Evolutionary conservation across 2,329 filamentous ascomycete species (phyloP).

Genomic region (Cladosporium velox): DNA sequence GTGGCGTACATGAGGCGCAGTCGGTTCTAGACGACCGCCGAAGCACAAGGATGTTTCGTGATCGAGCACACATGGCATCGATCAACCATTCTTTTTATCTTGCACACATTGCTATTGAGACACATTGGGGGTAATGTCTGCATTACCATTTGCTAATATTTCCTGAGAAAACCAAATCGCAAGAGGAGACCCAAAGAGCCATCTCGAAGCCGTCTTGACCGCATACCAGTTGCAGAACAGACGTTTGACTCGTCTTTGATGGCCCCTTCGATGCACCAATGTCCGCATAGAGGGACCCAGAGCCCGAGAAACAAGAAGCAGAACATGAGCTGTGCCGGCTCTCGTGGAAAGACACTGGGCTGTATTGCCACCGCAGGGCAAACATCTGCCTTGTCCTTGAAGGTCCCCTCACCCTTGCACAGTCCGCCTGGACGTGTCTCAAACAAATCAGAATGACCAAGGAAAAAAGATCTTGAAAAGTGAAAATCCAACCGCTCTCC

Average conservation of each 20-base stretch:
- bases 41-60: background rate
- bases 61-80: background rate
- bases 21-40: background rate
- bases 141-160: background rate
- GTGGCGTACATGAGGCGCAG: background rate
- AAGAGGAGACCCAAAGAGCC: background rate
- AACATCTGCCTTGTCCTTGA: background rate
- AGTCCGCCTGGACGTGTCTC: background rate
- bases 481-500: background rate
- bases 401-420: background rate
- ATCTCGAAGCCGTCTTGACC: background rate
- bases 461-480: background rate
- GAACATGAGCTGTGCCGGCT: background rate
- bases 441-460: background rate
- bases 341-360: background rate
- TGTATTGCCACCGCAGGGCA: background rate
- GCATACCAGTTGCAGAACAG: background rate
- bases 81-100: background rate
- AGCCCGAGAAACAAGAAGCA: background rate
- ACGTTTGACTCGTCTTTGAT: background rate
- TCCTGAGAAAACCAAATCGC: background rate
- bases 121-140: background rate
- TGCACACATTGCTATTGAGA: background rate
- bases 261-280: background rate
- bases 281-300: background rate